Base-by-base conservation (phyloP, 371 early-diverging fungal genomes). In the Synchytrium microbalum region DNA sequence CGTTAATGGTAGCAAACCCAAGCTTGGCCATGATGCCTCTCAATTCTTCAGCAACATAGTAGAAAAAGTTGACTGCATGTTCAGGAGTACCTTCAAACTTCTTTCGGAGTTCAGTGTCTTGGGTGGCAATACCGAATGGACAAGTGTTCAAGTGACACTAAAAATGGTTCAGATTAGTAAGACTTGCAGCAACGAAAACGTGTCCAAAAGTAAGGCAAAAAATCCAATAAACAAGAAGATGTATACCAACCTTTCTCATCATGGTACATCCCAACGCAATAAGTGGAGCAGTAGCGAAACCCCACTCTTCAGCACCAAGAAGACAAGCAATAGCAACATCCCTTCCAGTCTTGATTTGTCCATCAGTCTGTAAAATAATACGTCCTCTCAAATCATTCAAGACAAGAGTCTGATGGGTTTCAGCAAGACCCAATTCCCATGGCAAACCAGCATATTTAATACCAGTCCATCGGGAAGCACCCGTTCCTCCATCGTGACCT, bases 221-320 rank as follows among this genome's bases (percentile, higher is more conserved):
- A n/a, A n/a, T 28, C 27, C 23, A 19, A 52, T 58, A 31, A 28
- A 38, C 58, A 27, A 3, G n/a, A 24, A 19, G 19, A 61, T 1
- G 28, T 54, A 63, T 30, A 28, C 32, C 10, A 5, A 56, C 27
- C 72, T 92, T 91, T 61, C 95, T 83, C 92, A 95, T 89, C 91
- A 95, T 93, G 62, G 84, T 92, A 75, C 96, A 95, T 54, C 97
- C 97, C 71, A 95, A 84, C n/a, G 95, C 93, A 69, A 97, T 95
- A 67, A 97, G 80, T 33, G 97, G 97, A 2, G 95, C 89, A 2
- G 96, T 97, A 56, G 96, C 96, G 70, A 97, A 97, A 29, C 97
- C 96, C 89, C 92, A 95, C 81, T 97, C 97, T 75, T 97, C 95
- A 60, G 96, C 97, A 68, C 97, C 97, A 27, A 97, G 83, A 73